phyloP scores from a whole-genome alignment of 2,329 filamentous ascomycete genomes.

The Pseudogymnoascus sp. region DNA sequence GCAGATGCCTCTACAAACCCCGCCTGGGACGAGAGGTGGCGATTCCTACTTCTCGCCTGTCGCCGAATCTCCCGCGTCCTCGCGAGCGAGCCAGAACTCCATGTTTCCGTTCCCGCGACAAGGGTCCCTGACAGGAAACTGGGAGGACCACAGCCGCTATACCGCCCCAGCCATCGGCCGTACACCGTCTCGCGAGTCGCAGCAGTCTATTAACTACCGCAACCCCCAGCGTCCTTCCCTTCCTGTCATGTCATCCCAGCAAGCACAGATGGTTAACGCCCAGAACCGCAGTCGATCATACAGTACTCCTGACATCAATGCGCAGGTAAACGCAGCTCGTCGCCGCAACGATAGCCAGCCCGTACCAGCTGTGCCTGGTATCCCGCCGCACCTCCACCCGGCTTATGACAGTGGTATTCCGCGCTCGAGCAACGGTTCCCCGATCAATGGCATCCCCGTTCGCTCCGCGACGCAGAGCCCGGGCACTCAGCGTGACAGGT shows the following conservation, averaged over 20 bases:
- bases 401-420: slow-evolving; percentile 58
- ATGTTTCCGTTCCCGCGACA: slow-evolving; percentile 78
- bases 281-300: slow-evolving; percentile 80
- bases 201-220: slow-evolving; percentile 56
- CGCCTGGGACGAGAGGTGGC: slow-evolving; percentile 26
- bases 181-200: slow-evolving; percentile 69
- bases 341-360: slow-evolving; percentile 31
- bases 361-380: slow-evolving; percentile 68
- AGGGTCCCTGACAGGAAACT: slow-evolving; percentile 58
- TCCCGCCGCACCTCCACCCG: slow-evolving; percentile 61
- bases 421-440: slow-evolving; percentile 76
- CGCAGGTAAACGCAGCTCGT: slow-evolving; percentile 49
- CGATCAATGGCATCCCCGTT: slow-evolving; percentile 58
- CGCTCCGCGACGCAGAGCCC: slow-evolving; percentile 67
- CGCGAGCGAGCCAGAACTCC: slow-evolving; percentile 67
- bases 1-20: slow-evolving; percentile 32
- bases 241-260: slow-evolving; percentile 57
- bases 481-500: slow-evolving; percentile 55
- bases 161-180: slow-evolving; percentile 83
- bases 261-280: slow-evolving; percentile 38
- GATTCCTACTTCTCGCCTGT: slow-evolving; percentile 93
- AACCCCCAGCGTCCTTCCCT: slow-evolving; percentile 71
- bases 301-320: slow-evolving; percentile 91
- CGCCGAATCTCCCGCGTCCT: slow-evolving; percentile 69
- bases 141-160: slow-evolving; percentile 72